Conservation (phyloP, 805 yeast genomes). For the Metschnikowia amazonensis region DNA sequence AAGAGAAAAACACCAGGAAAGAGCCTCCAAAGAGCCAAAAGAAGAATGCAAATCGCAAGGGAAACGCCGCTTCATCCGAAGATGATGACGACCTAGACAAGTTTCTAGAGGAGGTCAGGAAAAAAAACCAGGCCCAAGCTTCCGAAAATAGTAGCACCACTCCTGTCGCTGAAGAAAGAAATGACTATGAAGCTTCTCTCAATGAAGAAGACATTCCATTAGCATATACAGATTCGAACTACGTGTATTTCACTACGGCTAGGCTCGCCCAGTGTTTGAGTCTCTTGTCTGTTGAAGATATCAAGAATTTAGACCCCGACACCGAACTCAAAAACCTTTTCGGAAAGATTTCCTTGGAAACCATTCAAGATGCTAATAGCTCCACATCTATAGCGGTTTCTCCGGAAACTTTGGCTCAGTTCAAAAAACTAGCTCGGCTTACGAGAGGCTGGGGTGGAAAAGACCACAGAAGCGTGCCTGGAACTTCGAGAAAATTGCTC, state of each 20-base stretch:
- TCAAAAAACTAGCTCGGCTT: slow-evolving; percentile 52
- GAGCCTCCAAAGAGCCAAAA: slow-evolving; percentile 7
- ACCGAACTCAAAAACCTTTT: slow-evolving; percentile 66
- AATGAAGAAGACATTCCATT: slow-evolving; percentile 29
- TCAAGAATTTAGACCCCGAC: slow-evolving; percentile 68
- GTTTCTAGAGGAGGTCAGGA: slow-evolving; percentile 42
- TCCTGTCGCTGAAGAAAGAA: slow-evolving; percentile 10
- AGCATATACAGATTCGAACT: slow-evolving; percentile 42
- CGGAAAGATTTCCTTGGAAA: slow-evolving; percentile 65
- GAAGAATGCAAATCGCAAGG: slow-evolving; percentile 23
- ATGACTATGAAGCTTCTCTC: slow-evolving; percentile 22
- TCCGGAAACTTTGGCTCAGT: slow-evolving; percentile 64
- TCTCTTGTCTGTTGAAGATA: slow-evolving; percentile 41
- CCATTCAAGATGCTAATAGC: slow-evolving; percentile 71
- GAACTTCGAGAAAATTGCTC: slow-evolving; percentile 61
- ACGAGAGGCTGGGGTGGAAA: slow-evolving; percentile 84
- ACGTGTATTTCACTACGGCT: slow-evolving; percentile 42
- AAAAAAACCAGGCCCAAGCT: slow-evolving; percentile 22
- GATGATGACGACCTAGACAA: slow-evolving; percentile 59
- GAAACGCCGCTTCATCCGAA: slow-evolving; percentile 16
- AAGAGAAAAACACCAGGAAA: slow-evolving; percentile 4
- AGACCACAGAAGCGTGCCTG: slow-evolving; percentile 71
- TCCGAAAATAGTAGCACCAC: slow-evolving; percentile 5
- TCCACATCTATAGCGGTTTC: slow-evolving; percentile 66
- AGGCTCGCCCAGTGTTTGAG: slow-evolving; percentile 39